These are phyloP conservation scores for Herpetomonas samuelpessoai DNA, from an alignment of 208 protist species.

Conservation along the genomic window DNA sequence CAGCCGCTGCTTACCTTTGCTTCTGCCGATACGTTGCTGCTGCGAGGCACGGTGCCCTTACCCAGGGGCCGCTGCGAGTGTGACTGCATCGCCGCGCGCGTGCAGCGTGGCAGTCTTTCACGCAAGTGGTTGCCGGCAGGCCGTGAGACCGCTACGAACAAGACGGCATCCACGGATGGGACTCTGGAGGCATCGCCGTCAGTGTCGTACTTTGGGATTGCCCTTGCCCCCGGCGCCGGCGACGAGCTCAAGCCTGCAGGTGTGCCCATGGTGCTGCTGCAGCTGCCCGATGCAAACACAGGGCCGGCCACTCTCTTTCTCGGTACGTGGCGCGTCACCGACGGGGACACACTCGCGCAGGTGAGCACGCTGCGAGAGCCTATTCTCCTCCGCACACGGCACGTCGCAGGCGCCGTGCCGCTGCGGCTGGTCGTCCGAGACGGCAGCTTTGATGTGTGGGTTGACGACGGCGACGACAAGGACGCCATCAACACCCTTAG, in stretches of 20 bases:
- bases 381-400: neutral
- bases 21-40: neutral
- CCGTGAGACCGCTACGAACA: neutral
- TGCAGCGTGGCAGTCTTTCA: too few relatives aligned
- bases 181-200: neutral
- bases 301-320: neutral
- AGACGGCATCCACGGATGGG: neutral
- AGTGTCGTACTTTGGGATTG: neutral
- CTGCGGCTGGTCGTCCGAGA: slow-evolving; percentile 6
- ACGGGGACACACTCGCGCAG: neutral
- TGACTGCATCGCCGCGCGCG: too few relatives aligned
- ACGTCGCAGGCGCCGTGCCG: slow-evolving; percentile 1
- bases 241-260: neutral
- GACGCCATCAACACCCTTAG: neutral
- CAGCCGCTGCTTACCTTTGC: too few relatives aligned
- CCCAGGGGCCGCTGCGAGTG: too few relatives aligned
- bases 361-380: neutral
- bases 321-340: neutral
- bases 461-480: neutral
- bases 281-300: neutral
- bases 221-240: slow-evolving; percentile 3
- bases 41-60: too few relatives aligned
- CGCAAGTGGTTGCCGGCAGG: too few relatives aligned
- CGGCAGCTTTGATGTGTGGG: slow-evolving; percentile 8
- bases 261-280: slow-evolving; percentile 1